These are phyloP conservation scores for Diplodia mutila DNA, from an alignment of 2,329 filamentous ascomycete genomes.

Conservation along the genomic window DNA sequence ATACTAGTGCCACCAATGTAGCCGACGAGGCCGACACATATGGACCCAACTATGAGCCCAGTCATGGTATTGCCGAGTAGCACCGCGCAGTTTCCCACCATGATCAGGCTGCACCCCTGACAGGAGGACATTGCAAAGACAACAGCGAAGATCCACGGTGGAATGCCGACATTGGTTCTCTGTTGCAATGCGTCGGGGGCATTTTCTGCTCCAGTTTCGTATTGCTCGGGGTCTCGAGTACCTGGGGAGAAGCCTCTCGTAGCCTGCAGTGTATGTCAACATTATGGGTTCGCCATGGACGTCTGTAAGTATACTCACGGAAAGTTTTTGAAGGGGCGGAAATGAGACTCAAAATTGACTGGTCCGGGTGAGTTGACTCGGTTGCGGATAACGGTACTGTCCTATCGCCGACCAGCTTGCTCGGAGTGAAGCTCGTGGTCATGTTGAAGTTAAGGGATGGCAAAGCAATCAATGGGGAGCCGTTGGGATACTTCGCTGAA, in stretches of 20 bases:
- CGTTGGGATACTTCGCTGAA: not conserved
- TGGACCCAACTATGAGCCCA: not conserved
- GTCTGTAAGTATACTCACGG: not conserved
- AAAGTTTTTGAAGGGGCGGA: not conserved
- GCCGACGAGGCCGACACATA: not conserved
- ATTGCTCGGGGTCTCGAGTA: not conserved
- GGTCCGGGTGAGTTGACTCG: not conserved
- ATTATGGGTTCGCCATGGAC: not conserved
- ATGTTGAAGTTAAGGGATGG: not conserved
- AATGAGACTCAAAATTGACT: not conserved
- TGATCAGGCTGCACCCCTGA: not conserved
- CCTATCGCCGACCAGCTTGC: not conserved
- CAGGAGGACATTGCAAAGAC: not conserved
- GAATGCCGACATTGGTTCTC: not conserved
- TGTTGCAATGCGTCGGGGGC: not conserved
- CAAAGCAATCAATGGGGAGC: not conserved
- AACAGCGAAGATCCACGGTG: not conserved
- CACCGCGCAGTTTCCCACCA: not conserved
- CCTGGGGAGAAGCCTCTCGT: not conserved
- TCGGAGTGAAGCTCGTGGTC: not conserved
- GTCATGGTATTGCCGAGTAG: not conserved
- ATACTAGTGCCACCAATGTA: not conserved
- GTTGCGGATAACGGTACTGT: not conserved
- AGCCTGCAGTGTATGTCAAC: not conserved
- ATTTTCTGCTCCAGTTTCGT: not conserved